Evolutionary conservation across 2,329 filamentous ascomycete genomes (phyloP), one percentile per base, ranked within the genome.

Genomic region (Chaetomium sp.): DNA sequence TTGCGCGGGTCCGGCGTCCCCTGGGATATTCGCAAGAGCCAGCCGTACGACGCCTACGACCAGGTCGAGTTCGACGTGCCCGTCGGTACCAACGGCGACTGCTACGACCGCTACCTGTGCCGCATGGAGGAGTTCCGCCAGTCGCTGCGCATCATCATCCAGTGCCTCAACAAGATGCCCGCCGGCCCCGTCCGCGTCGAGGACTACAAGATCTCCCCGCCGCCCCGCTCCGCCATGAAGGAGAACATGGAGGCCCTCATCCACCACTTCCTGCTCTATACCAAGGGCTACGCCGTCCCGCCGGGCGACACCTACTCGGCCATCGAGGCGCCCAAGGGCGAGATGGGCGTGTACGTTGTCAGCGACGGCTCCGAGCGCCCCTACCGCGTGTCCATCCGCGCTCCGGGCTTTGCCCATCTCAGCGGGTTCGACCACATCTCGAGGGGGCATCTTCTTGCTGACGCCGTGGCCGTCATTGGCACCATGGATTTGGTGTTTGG

Each of bases 201-300:
- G 81, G 95, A 99, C 80, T 99, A 98, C 88, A 99, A 99, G 87
- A 87, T 99, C 74, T 90, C 92, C 2, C 95, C 95, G 25, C 95
- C 95, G 68, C 96, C 95, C n/a, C 89, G 95, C 75, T 85, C 92
- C 53, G 95, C 95, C 75, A 99, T 99, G 95, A 99, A 99, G 87
- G 95, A 99, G 87, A 99, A 99, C 84, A 99, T 99, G 96, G 95
- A 99, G 82, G 93, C 95, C 47, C 87, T 99, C 51, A 99, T 99
- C 77, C 95, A 99, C 82, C 95, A 99, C 84, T 99, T 99, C 86
- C 82, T 99, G 70, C 88, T 99, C 61, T 99, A 94, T 84, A 98
- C 93, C 78, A 99, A 99, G 86, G 95, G 95, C 65, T 99, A 99
- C 80, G 87, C 92, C 53, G 95, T 99, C 4, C 95, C 95, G 51